Percentiles rank a stretch among this genome's conserved stretches.
phyloP scores from a whole-genome alignment of 179 eudicot genomes.

The Spinacia oleracea region DNA sequence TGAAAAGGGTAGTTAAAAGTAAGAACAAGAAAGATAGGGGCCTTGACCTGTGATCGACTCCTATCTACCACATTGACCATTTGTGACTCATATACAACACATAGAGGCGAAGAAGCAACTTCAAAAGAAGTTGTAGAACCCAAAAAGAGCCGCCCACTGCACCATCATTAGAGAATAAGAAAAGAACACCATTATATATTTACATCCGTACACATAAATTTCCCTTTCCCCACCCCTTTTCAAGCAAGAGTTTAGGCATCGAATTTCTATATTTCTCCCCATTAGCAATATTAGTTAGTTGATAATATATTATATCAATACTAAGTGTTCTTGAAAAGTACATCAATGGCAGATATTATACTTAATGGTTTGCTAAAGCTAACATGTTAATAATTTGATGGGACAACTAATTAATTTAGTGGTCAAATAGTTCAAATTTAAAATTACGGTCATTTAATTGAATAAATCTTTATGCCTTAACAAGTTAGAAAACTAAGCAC shows the following conservation, averaged over 20 bases:
- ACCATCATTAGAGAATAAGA: neutral
- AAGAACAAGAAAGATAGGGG: too few relatives aligned
- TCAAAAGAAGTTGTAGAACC: neutral
- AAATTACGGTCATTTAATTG: neutral
- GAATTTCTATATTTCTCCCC: neutral
- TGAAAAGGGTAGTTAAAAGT: too few relatives aligned
- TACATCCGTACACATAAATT: neutral
- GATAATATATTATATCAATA: neutral
- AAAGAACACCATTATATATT: neutral
- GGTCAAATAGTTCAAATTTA: neutral
- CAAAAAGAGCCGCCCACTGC: constrained; percentile 11
- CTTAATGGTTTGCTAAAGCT: constrained; percentile 7
- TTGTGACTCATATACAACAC: neutral
- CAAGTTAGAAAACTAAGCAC: neutral
- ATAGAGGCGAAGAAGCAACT: neutral
- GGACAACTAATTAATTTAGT: constrained; percentile 6
- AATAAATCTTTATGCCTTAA: neutral
- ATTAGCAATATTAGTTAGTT: neutral
- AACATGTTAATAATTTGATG: constrained; percentile 5
- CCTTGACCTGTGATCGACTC: too few relatives aligned
- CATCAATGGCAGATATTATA: neutral
- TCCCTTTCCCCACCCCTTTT: neutral
- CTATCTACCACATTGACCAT: too few relatives aligned
- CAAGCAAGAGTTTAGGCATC: constrained; percentile 9
- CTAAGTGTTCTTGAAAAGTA: constrained; percentile 1